Percentiles rank a stretch among this genome's conserved stretches.
These are phyloP conservation scores for Kentomonas sorsogonicus DNA, from an alignment of 208 protist genomes.

Conservation along the genomic window DNA sequence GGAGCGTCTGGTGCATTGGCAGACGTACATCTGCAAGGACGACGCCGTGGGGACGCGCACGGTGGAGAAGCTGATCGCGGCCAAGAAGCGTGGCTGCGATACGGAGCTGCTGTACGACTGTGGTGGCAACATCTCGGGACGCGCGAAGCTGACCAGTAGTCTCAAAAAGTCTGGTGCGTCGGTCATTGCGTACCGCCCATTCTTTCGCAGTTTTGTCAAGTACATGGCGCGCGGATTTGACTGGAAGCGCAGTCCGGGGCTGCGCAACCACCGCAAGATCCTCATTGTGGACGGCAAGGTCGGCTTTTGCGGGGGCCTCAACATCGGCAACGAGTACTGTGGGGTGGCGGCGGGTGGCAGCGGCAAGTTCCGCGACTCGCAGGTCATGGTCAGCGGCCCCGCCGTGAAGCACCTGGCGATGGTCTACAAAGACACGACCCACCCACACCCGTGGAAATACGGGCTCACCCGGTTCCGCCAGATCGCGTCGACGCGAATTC, in stretches of 20 bases:
- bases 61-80: conserved; percentile 57
- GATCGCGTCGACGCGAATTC: conserved; percentile 63
- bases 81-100: conserved; percentile 59
- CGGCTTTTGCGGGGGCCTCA: conserved; percentile 91
- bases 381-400: conserved; percentile 72
- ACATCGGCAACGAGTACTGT: conserved; percentile 92
- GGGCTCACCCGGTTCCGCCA: conserved; percentile 68
- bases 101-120: conserved; percentile 88
- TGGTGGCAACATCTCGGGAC: conserved; percentile 87
- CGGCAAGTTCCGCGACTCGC: conserved; percentile 84
- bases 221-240: conserved; percentile 72
- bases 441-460: conserved; percentile 80
- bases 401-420: conserved; percentile 67
- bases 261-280: conserved; percentile 91
- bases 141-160: conserved; percentile 52
- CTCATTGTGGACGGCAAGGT: conserved; percentile 72
- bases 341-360: conserved; percentile 51
- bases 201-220: conserved; percentile 60
- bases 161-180: conserved; percentile 64
- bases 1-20: conserved; percentile 68
- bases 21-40: conserved; percentile 93
- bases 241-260: conserved; percentile 70
- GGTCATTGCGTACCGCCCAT: conserved; percentile 82
- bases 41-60: conserved; percentile 76
- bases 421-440: conserved; percentile 84